Evolutionary conservation across 2,329 filamentous ascomycete genomes (phyloP).

Genomic region (Byssothecium circinans): DNA sequence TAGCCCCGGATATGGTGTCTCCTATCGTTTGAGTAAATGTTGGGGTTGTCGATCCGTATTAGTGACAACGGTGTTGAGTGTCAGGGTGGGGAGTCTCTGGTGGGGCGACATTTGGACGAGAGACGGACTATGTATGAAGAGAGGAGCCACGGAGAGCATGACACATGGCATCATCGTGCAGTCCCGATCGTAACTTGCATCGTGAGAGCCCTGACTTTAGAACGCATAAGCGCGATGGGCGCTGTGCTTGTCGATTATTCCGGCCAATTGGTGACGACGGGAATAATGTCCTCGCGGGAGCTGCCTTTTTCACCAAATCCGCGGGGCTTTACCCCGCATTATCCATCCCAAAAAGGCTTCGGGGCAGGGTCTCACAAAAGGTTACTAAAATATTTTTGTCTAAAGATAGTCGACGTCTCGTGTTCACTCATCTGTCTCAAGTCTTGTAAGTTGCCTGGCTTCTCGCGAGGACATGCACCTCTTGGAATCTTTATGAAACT

Average conservation of each 20-base stretch:
- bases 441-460: too few relatives aligned
- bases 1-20: not conserved
- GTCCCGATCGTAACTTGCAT: not conserved
- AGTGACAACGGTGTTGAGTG: not conserved
- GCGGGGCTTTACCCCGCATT: not conserved
- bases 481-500: too few relatives aligned
- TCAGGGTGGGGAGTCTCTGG: not conserved
- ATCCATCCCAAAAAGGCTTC: too few relatives aligned
- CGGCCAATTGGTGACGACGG: not conserved
- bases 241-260: not conserved
- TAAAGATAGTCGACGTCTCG: too few relatives aligned
- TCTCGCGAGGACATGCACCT: too few relatives aligned
- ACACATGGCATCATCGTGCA: not conserved
- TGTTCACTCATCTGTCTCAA: too few relatives aligned
- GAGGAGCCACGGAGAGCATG: not conserved
- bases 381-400: too few relatives aligned
- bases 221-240: not conserved
- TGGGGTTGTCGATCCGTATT: not conserved
- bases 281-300: not conserved
- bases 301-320: not conserved
- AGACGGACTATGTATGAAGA: not conserved
- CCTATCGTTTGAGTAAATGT: not conserved
- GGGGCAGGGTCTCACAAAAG: too few relatives aligned
- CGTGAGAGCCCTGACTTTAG: not conserved
- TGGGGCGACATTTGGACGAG: not conserved